Evolutionary conservation across 257 asterid genomes (phyloP).

Genomic region (Nicotiana undulata): DNA sequence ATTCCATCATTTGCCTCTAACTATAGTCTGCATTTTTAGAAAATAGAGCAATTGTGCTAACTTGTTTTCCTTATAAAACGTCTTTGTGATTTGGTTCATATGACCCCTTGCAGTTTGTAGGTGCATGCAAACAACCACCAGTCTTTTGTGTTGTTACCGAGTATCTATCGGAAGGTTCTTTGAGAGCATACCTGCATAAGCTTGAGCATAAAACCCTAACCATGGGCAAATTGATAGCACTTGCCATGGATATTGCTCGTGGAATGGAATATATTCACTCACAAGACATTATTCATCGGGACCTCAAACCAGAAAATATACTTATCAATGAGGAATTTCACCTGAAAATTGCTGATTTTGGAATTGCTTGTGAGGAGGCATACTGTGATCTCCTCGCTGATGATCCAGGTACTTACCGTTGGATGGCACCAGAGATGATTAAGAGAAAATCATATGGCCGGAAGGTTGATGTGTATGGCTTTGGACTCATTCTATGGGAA

Average conservation of each 20-base stretch:
- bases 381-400: constrained; percentile 55
- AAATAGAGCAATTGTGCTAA: background rate
- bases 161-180: constrained; percentile 54
- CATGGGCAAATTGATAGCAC: constrained; percentile 32
- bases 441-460: constrained; percentile 43
- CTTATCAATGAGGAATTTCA: constrained; percentile 48
- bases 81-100: constrained; percentile 6
- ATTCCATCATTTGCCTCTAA: background rate
- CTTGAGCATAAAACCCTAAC: constrained; percentile 43
- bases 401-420: constrained; percentile 76
- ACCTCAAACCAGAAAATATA: constrained; percentile 66
- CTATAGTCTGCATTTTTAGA: background rate
- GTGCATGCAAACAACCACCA: constrained; percentile 46
- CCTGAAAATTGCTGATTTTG: constrained; percentile 66
- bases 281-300: constrained; percentile 57
- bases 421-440: constrained; percentile 95
- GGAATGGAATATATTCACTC: constrained; percentile 69
- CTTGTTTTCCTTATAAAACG: background rate
- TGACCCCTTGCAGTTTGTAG: constrained; percentile 48
- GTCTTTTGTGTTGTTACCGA: constrained; percentile 62
- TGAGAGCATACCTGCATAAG: constrained; percentile 61
- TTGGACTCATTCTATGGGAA: constrained; percentile 69
- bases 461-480: constrained; percentile 66
- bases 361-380: constrained; percentile 67
- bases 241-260: constrained; percentile 61